These are phyloP conservation scores for Plantago coronopus DNA, from an alignment of 305 asterid genomes.

Conservation along the genomic window DNA sequence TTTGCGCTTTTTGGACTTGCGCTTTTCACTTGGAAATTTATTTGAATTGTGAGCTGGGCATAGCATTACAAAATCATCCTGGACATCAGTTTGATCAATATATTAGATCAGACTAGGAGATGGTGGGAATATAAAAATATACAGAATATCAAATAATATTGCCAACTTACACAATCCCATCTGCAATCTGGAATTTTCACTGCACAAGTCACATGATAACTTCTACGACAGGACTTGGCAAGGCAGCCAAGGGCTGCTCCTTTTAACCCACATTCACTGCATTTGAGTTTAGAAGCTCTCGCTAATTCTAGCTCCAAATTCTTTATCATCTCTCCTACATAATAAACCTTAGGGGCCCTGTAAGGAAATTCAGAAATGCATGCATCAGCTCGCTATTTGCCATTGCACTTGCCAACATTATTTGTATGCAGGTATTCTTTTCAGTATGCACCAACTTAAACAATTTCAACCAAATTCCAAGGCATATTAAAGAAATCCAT, in stretches of 20 bases:
- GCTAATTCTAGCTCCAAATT: slow-evolving; percentile 77
- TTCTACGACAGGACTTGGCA: slow-evolving; percentile 70
- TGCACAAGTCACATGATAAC: slow-evolving; percentile 88
- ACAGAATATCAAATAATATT: neutral
- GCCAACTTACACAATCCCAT: slow-evolving; percentile 74
- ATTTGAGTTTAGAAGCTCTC: slow-evolving; percentile 90
- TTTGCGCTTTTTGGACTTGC: slow-evolving; percentile 33
- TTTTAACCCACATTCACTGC: slow-evolving; percentile 75
- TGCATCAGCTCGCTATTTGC: neutral
- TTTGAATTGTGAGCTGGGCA: slow-evolving; percentile 69
- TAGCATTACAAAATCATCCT: slow-evolving; percentile 67
- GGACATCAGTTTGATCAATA: slow-evolving; percentile 20
- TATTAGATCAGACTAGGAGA: slow-evolving; percentile 12
- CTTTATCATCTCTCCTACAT: slow-evolving; percentile 49
- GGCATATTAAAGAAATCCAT: neutral
- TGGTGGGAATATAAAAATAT: slow-evolving; percentile 15
- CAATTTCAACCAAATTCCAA: neutral
- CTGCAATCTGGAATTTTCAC: slow-evolving; percentile 56
- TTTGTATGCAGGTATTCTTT: neutral
- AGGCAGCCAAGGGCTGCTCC: slow-evolving; percentile 98
- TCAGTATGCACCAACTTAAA: neutral
- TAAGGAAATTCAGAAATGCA: slow-evolving; percentile 12
- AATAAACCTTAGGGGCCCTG: slow-evolving; percentile 87
- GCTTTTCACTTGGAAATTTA: slow-evolving; percentile 70
- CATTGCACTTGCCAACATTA: neutral